These are phyloP conservation scores for button mushroom (Agaricus bisporus) DNA, from an alignment of 768 basidiomycete genomes.

Conservation along the genomic window DNA sequence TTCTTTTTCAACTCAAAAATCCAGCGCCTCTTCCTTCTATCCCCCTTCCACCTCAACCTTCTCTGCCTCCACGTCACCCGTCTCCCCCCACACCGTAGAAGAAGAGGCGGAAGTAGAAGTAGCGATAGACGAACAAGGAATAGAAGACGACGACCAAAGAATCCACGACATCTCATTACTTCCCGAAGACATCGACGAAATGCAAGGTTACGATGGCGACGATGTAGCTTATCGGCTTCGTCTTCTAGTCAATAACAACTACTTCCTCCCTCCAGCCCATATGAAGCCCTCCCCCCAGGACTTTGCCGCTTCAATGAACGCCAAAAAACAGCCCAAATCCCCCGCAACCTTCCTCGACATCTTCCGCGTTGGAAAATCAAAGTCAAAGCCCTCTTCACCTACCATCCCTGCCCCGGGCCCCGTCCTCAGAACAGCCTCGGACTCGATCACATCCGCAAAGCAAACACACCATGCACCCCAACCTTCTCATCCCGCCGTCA, in stretches of 20 bases:
- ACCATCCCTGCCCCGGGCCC: slow-evolving; percentile 29
- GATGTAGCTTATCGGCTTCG: slow-evolving; percentile 83
- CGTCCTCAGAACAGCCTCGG: slow-evolving; percentile 58
- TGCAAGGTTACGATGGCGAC: slow-evolving; percentile 56
- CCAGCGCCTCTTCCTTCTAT: slow-evolving; percentile 69
- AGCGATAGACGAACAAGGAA: too few species aligned
- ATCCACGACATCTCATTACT: slow-evolving; percentile 33
- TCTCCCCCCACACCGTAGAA: slow-evolving; percentile 55
- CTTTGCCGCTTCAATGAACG: slow-evolving; percentile 36
- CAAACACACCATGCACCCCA: slow-evolving; percentile 27
- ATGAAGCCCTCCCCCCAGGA: slow-evolving; percentile 71
- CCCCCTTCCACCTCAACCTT: slow-evolving; percentile 65
- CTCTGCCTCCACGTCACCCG: slow-evolving; percentile 57
- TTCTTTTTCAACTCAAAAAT: slow-evolving; percentile 57
- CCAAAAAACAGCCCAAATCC: slow-evolving; percentile 39
- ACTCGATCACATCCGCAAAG: slow-evolving; percentile 42
- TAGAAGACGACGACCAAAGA: too few species aligned
- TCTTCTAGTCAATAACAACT: slow-evolving; percentile 80
- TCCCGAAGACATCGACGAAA: slow-evolving; percentile 41
- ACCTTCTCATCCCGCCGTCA: slow-evolving; percentile 22
- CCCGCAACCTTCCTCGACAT: slow-evolving; percentile 62
- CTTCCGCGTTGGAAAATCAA: slow-evolving; percentile 63
- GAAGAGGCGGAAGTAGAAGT: slow-evolving; percentile 19
- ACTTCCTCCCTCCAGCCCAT: slow-evolving; percentile 85
- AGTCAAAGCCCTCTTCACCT: slow-evolving; percentile 56